Conservation (phyloP, 2,329 filamentous ascomycete species). For the Diplocarpon mali region DNA sequence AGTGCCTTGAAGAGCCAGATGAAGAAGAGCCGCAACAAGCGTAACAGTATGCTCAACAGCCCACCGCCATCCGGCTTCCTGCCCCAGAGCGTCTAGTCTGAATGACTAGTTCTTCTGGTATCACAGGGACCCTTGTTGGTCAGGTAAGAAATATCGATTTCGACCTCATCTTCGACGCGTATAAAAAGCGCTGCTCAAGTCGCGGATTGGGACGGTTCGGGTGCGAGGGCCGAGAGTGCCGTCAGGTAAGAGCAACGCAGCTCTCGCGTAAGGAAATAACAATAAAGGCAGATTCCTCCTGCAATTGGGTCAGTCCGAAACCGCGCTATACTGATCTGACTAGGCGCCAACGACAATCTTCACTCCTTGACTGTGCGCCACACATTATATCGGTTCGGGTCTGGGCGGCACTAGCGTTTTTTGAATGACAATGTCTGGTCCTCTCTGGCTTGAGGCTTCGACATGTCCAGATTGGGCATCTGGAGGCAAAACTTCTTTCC, state of each 20-base stretch:
- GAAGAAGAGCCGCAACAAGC: conserved; percentile 92
- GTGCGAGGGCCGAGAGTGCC: neutral
- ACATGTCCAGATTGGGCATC: conserved; percentile 1
- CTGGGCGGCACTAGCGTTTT: conserved; percentile 8
- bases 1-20: conserved; percentile 96
- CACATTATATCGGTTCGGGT: neutral
- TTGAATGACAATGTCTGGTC: neutral
- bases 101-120: neutral
- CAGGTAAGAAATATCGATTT: neutral
- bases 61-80: conserved; percentile 44
- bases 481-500: neutral
- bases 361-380: neutral
- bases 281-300: neutral
- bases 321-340: neutral
- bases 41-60: conserved; percentile 91
- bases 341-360: neutral
- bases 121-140: neutral
- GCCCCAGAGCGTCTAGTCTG: conserved; percentile 22
- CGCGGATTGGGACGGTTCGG: conserved; percentile 1
- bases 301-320: too few relatives aligned
- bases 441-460: conserved; percentile 1
- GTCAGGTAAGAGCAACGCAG: neutral
- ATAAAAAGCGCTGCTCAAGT: neutral
- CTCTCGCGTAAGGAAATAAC: neutral
- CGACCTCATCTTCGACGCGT: conserved; percentile 2